Evolutionary conservation across 495 filamentous ascomycete species (phyloP), one percentile per base, ranked within the genome.

Genomic region (Penicillium coffeae): DNA sequence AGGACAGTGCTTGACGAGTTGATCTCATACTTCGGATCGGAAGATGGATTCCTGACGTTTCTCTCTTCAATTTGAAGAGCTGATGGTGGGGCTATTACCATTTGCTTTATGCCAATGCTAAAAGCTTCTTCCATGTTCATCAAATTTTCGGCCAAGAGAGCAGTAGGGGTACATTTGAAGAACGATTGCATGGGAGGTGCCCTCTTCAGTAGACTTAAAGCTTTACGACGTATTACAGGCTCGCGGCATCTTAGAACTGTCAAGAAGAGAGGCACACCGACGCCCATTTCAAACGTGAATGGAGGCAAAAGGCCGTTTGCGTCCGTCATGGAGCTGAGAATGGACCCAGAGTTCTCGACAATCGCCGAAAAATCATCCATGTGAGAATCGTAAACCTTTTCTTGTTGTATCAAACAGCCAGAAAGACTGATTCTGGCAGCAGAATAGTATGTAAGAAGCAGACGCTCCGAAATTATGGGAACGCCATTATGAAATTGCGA

Each of bases 281-380:
- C 43, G 8, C 54, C 57, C 12, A 61, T 33, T 14, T 69, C 66
- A 22, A 67, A 68, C 8, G 62, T 67, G 32, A 62, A 67, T 4
- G 59, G 59, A 15, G 62, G 56, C 19, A 64, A 57, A 8, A 50
- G 55, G 1, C 62, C 58, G 27, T 64, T 58, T 32, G 47, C 15
- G n/a, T 48, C 42, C 13, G 38, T 37, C 1, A 52, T 52, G 6
- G 47, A 48, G 8, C 54, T 25, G 0, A 61, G 40, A 7, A 54
- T 46, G 18, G 62, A 42, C 10, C 39, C 38, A 8, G 57, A 53
- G 35, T 69, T 53, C 20, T 65, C 50, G n/a, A 69, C 58, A 9
- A 69, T 64, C 1, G 22, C 49, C 20, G 40, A 38, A 27, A 69
- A 67, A 8, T 54, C 51, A 2, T 48, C 50, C 12, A 59, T 42